Conservation (phyloP, 164 flowering plant species). For the Magnolia officinalis region DNA sequence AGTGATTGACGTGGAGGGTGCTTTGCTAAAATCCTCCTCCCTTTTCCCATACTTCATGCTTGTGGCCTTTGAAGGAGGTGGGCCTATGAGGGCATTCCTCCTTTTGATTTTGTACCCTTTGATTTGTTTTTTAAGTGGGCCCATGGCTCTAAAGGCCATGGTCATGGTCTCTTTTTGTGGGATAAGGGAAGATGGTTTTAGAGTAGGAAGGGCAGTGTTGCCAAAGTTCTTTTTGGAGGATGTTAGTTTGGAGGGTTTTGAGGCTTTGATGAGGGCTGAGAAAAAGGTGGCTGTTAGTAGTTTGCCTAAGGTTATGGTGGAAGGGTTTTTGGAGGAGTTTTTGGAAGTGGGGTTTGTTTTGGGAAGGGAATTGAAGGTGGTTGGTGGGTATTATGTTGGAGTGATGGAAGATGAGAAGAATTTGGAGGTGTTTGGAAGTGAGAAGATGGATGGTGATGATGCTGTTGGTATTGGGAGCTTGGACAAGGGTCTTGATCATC, state of each 20-base stretch:
- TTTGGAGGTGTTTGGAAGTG: constrained; percentile 15
- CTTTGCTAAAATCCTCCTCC: constrained; percentile 47
- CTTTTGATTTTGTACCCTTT: constrained; percentile 48
- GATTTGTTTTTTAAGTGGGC: constrained; percentile 22
- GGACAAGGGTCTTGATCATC: constrained; percentile 17
- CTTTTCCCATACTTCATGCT: constrained; percentile 67
- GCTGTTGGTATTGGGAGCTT: constrained; percentile 22
- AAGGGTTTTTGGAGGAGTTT: constrained; percentile 48
- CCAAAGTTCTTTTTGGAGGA: constrained; percentile 62
- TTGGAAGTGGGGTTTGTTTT: constrained; percentile 38
- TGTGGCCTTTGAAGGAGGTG: constrained; percentile 55
- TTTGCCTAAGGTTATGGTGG: constrained; percentile 62
- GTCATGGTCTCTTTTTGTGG: constrained; percentile 56
- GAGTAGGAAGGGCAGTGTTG: constrained; percentile 46
- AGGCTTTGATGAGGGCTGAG: constrained; percentile 28
- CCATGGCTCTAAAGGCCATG: constrained; percentile 39
- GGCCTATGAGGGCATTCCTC: constrained; percentile 42
- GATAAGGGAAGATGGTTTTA: constrained; percentile 33
- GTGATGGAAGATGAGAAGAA: constrained; percentile 21
- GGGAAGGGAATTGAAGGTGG: constrained; percentile 40
- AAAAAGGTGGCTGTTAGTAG: constrained; percentile 40
- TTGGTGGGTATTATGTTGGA: constrained; percentile 37
- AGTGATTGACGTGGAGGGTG: constrained; percentile 51
- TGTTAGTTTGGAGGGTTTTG: constrained; percentile 41
- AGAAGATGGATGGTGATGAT: constrained; percentile 8